Evolutionary conservation across 2,329 filamentous ascomycete genomes (phyloP).

Genomic region (Aspergillus quadrilineatus): DNA sequence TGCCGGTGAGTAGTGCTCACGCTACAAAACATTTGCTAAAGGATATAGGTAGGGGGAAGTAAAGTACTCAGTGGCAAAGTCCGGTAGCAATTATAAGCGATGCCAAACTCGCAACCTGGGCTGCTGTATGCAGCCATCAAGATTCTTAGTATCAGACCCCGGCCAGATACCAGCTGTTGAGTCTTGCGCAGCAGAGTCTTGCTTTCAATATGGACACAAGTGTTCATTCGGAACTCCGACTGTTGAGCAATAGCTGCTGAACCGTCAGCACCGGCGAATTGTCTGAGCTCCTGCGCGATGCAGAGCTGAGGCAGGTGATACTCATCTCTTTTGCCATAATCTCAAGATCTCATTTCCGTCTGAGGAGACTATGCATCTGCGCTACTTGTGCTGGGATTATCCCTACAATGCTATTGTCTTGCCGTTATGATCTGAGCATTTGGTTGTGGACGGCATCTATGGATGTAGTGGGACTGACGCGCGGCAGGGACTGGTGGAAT

Average conservation of each 20-base stretch:
- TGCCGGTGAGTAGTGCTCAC: neutral
- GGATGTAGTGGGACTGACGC: too few species aligned
- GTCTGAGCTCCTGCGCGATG: neutral
- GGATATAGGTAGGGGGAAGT: neutral
- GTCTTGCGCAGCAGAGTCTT: neutral
- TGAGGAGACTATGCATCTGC: neutral
- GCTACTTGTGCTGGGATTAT: neutral
- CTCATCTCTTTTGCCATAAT: neutral
- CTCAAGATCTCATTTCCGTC: conserved; percentile 1
- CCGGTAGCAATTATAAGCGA: neutral
- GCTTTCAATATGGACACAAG: neutral
- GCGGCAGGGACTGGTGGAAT: too few species aligned
- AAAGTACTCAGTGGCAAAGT: neutral
- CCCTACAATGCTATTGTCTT: too few species aligned
- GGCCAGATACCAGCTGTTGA: too few species aligned
- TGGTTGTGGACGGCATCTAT: too few species aligned
- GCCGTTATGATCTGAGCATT: too few species aligned
- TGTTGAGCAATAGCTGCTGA: neutral
- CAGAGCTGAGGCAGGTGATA: neutral
- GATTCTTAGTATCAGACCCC: neutral
- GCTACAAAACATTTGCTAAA: neutral
- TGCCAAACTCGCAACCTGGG: neutral
- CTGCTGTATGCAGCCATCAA: neutral
- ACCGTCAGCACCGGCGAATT: too few species aligned
- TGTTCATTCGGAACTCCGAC: neutral